Evolutionary conservation across 257 asterid species (phyloP).

Genomic region (Scutellaria galericulata): DNA sequence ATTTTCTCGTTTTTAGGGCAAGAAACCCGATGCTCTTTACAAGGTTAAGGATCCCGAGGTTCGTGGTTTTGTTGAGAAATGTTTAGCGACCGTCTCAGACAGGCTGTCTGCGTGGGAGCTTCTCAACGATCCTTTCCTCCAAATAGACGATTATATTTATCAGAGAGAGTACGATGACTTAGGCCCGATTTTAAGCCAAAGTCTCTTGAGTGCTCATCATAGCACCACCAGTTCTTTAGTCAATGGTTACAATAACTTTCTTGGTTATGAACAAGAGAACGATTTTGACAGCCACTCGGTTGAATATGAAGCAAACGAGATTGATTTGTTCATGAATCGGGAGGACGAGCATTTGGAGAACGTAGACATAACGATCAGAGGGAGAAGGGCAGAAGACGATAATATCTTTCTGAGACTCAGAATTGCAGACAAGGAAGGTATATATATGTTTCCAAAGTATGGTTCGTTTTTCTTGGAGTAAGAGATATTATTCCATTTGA

Average conservation of each 20-base stretch:
- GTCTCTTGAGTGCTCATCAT: slow-evolving; percentile 41
- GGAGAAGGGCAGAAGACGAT: slow-evolving; percentile 58
- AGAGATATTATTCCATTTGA: no score
- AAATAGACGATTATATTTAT: slow-evolving; percentile 48
- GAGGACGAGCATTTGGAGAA: slow-evolving; percentile 48
- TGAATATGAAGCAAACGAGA: slow-evolving; percentile 50
- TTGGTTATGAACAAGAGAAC: slow-evolving; percentile 46
- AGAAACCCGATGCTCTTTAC: slow-evolving; percentile 69
- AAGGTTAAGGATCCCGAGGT: slow-evolving; percentile 66
- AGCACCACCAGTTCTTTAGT: slow-evolving; percentile 44
- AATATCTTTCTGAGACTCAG: slow-evolving; percentile 68
- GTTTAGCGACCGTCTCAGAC: slow-evolving; percentile 61
- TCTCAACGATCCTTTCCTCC: slow-evolving; percentile 73
- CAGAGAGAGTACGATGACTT: slow-evolving; percentile 47
- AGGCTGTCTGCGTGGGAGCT: slow-evolving; percentile 77
- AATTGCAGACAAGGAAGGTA: slow-evolving; percentile 79
- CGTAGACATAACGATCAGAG: slow-evolving; percentile 57
- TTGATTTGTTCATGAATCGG: slow-evolving; percentile 49
- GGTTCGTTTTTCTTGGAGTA: no score
- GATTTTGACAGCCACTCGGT: slow-evolving; percentile 43
- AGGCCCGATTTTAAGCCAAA: slow-evolving; percentile 39
- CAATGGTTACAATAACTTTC: slow-evolving; percentile 46
- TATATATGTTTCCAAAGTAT: neutral
- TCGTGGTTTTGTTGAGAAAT: slow-evolving; percentile 68
- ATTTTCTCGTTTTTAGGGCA: slow-evolving; percentile 47